A percentile compares a stretch with the other conserved stretches of the same genome.
phyloP scores from a whole-genome alignment of 1,139 yeast species.

The Ogataea hybrid region DNA sequence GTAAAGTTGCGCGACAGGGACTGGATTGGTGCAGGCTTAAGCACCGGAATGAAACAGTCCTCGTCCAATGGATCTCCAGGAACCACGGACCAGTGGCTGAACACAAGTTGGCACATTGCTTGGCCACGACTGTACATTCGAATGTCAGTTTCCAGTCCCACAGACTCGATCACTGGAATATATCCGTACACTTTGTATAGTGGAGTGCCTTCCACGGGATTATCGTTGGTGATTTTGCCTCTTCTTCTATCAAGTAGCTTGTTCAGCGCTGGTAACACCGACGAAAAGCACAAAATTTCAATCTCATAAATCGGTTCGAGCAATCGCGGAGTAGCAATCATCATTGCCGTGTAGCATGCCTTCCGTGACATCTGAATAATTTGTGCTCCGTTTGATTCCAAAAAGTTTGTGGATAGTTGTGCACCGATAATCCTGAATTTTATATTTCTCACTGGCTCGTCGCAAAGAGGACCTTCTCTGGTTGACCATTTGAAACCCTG shows the following conservation, averaged over 20 bases:
- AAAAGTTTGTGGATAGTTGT: slow-evolving; percentile 45
- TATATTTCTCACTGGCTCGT: slow-evolving; percentile 72
- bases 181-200: slow-evolving; percentile 59
- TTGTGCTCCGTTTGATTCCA: slow-evolving; percentile 64
- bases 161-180: slow-evolving; percentile 86
- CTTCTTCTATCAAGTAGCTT: slow-evolving; percentile 49
- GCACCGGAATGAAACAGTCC: slow-evolving; percentile 57
- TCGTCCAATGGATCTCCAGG: slow-evolving; percentile 92
- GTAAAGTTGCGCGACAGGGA: slow-evolving; percentile 87
- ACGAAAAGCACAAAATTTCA: slow-evolving; percentile 42
- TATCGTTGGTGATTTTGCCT: slow-evolving; percentile 47
- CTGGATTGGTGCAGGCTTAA: slow-evolving; percentile 69
- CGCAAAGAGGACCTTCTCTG: slow-evolving; percentile 88
- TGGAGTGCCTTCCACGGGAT: slow-evolving; percentile 74
- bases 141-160: slow-evolving; percentile 86
- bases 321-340: slow-evolving; percentile 76
- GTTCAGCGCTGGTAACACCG: slow-evolving; percentile 50
- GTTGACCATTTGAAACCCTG: slow-evolving; percentile 86
- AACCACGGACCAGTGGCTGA: slow-evolving; percentile 71
- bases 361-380: slow-evolving; percentile 79
- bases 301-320: slow-evolving; percentile 82
- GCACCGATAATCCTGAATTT: slow-evolving; percentile 72
- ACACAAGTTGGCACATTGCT: slow-evolving; percentile 66
- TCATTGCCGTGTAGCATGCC: slow-evolving; percentile 80
- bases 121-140: slow-evolving; percentile 76